These are phyloP conservation scores for Adansonia gregorii DNA, from an alignment of 441 rosid species.

Conservation along the genomic window DNA sequence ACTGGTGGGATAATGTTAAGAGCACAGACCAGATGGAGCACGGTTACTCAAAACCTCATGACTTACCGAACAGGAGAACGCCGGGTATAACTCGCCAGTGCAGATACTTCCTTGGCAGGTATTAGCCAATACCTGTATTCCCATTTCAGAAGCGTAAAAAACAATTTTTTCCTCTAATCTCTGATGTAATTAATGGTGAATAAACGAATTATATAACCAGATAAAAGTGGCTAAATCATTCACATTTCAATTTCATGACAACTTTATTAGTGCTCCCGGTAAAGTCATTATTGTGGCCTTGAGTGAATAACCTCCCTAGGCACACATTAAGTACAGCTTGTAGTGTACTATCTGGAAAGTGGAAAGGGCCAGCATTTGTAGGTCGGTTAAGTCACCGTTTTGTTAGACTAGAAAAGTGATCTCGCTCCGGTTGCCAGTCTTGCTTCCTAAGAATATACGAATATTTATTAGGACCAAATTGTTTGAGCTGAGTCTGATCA, in stretches of 20 bases:
- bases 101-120: slow-evolving; percentile 68
- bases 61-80: slow-evolving; percentile 57
- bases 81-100: slow-evolving; percentile 52
- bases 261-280: neutral
- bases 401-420: neutral
- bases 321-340: neutral
- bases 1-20: slow-evolving; percentile 49
- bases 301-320: neutral
- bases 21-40: slow-evolving; percentile 36
- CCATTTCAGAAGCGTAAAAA: neutral
- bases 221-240: neutral
- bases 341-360: neutral
- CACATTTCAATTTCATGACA: neutral
- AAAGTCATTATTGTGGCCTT: neutral
- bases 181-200: neutral
- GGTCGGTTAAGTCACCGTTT: neutral
- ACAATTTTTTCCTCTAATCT: neutral
- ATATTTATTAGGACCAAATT: neutral
- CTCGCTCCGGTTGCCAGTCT: neutral
- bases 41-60: slow-evolving; percentile 44
- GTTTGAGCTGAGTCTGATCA: neutral
- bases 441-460: neutral
- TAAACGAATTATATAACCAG: neutral
- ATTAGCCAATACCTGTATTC: slow-evolving; percentile 3
- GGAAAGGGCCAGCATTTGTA: neutral